phyloP scores from a whole-genome alignment of 345 rosid species.

The Citrus mangshanensis region DNA sequence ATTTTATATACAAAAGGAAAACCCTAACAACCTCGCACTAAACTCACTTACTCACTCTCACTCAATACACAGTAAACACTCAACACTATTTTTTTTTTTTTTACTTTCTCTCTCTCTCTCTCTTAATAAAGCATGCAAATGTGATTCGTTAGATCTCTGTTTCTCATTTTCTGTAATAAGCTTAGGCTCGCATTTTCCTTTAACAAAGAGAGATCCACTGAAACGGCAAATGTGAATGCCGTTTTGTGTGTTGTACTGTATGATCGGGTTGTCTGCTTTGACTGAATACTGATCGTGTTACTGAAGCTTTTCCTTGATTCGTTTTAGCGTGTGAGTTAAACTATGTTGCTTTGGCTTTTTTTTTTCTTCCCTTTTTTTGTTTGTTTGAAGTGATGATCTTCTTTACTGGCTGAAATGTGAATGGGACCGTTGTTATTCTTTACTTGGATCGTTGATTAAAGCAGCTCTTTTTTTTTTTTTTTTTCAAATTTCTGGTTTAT shows the following conservation, averaged over 20 bases:
- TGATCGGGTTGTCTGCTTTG: neutral
- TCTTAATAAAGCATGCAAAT: neutral
- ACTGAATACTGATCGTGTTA: conserved; percentile 1
- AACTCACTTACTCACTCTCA: conserved; percentile 4
- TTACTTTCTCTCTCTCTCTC: conserved; percentile 15
- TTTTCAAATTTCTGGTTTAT: neutral
- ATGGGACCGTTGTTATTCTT: conserved; percentile 30
- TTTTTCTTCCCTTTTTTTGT: neutral
- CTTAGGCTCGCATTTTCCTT: neutral
- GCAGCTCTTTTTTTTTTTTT: neutral
- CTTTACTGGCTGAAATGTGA: conserved; percentile 18
- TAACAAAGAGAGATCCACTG: neutral
- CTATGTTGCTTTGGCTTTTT: conserved; percentile 11
- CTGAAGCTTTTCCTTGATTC: conserved; percentile 3
- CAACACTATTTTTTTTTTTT: neutral
- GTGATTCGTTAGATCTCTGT: neutral
- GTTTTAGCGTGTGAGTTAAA: conserved; percentile 33
- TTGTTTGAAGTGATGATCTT: neutral
- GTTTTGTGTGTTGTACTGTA: neutral
- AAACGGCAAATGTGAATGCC: conserved; percentile 1
- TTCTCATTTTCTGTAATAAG: no score
- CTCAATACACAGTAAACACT: neutral
- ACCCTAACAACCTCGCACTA: conserved; percentile 23
- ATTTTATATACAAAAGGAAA: neutral
- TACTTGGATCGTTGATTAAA: conserved; percentile 34